Base-by-base conservation (phyloP, 768 basidiomycete species). In the Leccinum truebloodii region DNA sequence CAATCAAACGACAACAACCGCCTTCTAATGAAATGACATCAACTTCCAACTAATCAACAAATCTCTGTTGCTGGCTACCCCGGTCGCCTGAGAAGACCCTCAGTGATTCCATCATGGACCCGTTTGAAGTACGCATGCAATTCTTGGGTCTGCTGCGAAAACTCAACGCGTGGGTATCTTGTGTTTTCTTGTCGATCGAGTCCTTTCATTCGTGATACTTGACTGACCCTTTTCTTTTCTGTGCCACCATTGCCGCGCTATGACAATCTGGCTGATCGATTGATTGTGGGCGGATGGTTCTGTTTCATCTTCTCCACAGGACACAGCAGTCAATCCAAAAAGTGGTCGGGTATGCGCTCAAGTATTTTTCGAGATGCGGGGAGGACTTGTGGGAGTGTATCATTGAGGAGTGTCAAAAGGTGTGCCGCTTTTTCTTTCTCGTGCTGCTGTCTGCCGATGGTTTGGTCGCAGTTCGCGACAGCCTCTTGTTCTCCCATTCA, bases 311-410 rank as follows among this genome's bases (percentile, higher is more conserved):
- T 14, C 5, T 5, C 5, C 13, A 35, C 34, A 35, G 34, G 34
- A 35, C 34, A 13, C 34, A 35, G 13, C 34, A 35, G 13, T 35
- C 34, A 35, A 35, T 95, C 55, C 91, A 92, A 73, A 92, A 90
- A 72, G 89, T 91, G 37, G 94, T 95, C 34, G 80, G 82, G 8
- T 95, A 87, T 67, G 92, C 93, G 0, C 80, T 95, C 58, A 94
- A 94, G 71, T 88, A 90, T 69, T 94, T 89, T 57, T 79, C 87
- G 6, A 83, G 83, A 59, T 95, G 93, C 59, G 94, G 93, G 6
- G 94, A 96, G 68, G 95, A 97, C 73, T 74, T 96, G 12, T 96
- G 95, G 95, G 94, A 95, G 66, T 95, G 94, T 66, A 83, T 97
- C 39, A 76, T 94, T 22, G 94, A 96, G 70, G 92, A 95, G 76